These are phyloP conservation scores for Capronia americana DNA, from an alignment of 2,329 filamentous ascomycete genomes.

Conservation along the genomic window DNA sequence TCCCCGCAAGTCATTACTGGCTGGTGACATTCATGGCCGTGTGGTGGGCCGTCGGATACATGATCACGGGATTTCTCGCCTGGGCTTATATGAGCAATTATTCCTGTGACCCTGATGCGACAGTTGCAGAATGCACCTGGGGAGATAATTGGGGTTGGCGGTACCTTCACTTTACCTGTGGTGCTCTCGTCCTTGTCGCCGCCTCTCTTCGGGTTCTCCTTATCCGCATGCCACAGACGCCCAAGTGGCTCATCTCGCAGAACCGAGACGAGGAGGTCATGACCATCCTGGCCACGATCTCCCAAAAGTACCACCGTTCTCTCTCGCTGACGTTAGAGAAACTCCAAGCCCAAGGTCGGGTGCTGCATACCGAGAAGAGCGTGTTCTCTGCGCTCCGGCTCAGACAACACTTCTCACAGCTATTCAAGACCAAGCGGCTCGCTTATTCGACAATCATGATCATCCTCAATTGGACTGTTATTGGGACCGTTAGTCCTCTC, in stretches of 20 bases:
- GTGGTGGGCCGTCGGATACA: slow-evolving; percentile 43
- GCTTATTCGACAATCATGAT: slow-evolving; percentile 68
- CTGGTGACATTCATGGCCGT: slow-evolving; percentile 50
- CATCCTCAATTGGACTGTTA: slow-evolving; percentile 72
- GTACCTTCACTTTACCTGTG: slow-evolving; percentile 62
- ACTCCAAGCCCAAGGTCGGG: slow-evolving; percentile 53
- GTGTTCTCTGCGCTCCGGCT: slow-evolving; percentile 46
- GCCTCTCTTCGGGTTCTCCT: slow-evolving; percentile 60
- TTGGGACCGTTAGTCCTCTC: slow-evolving; percentile 75
- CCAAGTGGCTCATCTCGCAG: slow-evolving; percentile 62
- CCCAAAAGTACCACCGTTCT: slow-evolving; percentile 58
- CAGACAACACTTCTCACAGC: slow-evolving; percentile 64
- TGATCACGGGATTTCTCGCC: slow-evolving; percentile 55
- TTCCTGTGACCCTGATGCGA: slow-evolving; percentile 49
- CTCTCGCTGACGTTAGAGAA: slow-evolving; percentile 58
- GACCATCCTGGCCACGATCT: slow-evolving; percentile 57
- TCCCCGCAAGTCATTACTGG: slow-evolving; percentile 67
- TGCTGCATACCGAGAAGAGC: slow-evolving; percentile 42
- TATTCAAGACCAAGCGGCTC: slow-evolving; percentile 68
- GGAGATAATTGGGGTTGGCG: slow-evolving; percentile 63
- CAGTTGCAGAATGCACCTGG: slow-evolving; percentile 55
- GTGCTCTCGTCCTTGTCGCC: slow-evolving; percentile 62
- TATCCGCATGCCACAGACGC: slow-evolving; percentile 62
- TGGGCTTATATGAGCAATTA: slow-evolving; percentile 60
- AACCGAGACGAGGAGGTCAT: slow-evolving; percentile 61